Evolutionary conservation across 257 asterid genomes (phyloP).

Genomic region (Agastache rugosa): DNA sequence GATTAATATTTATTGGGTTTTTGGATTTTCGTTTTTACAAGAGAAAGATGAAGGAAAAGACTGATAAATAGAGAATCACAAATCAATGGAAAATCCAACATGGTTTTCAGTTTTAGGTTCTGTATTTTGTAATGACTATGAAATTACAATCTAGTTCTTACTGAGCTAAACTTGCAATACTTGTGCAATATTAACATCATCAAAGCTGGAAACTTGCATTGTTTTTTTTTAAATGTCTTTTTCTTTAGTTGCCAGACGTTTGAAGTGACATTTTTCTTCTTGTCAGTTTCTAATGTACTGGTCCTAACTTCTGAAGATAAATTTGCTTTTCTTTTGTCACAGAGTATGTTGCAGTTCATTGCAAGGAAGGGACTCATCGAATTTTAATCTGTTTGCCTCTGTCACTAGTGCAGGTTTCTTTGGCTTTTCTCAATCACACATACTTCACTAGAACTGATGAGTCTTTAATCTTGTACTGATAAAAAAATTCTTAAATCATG

Average conservation of each 20-base stretch:
- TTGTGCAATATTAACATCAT: neutral
- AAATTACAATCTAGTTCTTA: neutral
- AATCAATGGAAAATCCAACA: slow-evolving; percentile 1
- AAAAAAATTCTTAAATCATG: slow-evolving; percentile 15
- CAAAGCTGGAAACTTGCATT: neutral
- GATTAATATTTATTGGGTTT: neutral
- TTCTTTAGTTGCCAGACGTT: slow-evolving; percentile 20
- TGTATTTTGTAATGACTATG: slow-evolving; percentile 1
- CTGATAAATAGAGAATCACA: neutral
- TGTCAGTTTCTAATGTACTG: neutral
- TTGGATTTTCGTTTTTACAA: slow-evolving; percentile 2
- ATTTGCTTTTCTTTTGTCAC: slow-evolving; percentile 38
- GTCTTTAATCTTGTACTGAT: slow-evolving; percentile 11
- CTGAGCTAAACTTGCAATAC: neutral
- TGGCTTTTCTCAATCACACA: neutral
- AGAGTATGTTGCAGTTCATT: slow-evolving; percentile 52
- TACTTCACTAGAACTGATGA: slow-evolving; percentile 4
- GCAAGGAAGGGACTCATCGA: slow-evolving; percentile 49
- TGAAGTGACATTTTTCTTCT: slow-evolving; percentile 7
- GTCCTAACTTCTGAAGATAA: slow-evolving; percentile 30
- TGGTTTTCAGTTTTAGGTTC: slow-evolving; percentile 1
- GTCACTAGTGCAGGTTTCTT: slow-evolving; percentile 67
- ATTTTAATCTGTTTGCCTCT: slow-evolving; percentile 55
- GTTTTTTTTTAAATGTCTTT: neutral
- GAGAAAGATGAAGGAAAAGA: neutral